phyloP scores from a whole-genome alignment of 1,139 yeast species.

The Yamadazyma taylorii region DNA sequence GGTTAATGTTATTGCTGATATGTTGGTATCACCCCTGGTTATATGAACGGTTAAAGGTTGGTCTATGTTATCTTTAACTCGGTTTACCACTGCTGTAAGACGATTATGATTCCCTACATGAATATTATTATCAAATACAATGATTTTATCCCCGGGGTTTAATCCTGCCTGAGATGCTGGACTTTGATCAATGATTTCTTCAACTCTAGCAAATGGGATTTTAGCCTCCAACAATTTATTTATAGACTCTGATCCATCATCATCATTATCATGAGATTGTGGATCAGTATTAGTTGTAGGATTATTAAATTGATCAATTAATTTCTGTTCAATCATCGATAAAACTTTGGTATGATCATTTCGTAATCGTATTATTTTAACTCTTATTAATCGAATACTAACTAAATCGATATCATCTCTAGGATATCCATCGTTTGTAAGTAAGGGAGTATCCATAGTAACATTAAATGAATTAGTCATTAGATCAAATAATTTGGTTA shows the following conservation, averaged over 20 bases:
- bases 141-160: constrained; percentile 47
- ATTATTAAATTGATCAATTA: constrained; percentile 41
- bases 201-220: constrained; percentile 60
- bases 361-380: constrained; percentile 61
- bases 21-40: constrained; percentile 26
- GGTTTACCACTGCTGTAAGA: constrained; percentile 37
- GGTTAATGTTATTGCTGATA: constrained; percentile 29
- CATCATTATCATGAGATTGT: not conserved
- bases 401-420: constrained; percentile 81
- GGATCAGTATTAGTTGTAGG: too few relatives aligned
- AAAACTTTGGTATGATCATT: constrained; percentile 65
- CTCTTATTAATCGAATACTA: constrained; percentile 59
- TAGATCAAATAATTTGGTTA: constrained; percentile 31
- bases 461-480: constrained; percentile 37
- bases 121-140: constrained; percentile 49
- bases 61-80: constrained; percentile 28
- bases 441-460: constrained; percentile 64
- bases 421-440: constrained; percentile 81
- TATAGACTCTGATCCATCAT: constrained; percentile 1
- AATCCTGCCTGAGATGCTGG: constrained; percentile 50
- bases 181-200: constrained; percentile 45
- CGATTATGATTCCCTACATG: constrained; percentile 53
- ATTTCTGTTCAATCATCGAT: constrained; percentile 44
- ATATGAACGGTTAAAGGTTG: constrained; percentile 35
- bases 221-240: constrained; percentile 4